A percentile compares a stretch with the other conserved stretches of the same genome.
phyloP scores from a whole-genome alignment of 768 basidiomycete genomes.

The Nidularia pulvinata region DNA sequence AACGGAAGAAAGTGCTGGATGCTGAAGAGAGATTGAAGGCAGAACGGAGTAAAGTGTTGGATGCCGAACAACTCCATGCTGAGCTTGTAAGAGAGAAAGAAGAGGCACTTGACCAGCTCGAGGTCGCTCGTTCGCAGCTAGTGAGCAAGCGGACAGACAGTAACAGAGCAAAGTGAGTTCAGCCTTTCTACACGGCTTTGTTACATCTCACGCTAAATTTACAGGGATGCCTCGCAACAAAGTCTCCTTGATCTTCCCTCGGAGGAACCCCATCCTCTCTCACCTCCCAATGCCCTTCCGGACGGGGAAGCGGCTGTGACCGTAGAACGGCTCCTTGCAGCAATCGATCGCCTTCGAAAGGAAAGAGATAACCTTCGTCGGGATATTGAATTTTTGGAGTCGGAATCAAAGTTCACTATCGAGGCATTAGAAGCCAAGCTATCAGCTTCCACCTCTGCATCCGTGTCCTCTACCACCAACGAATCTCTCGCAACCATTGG shows the following conservation, averaged over 20 bases:
- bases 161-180: too few species aligned
- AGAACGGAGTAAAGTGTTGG: too few species aligned
- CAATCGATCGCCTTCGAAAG: conserved; percentile 64
- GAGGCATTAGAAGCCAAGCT: conserved; percentile 58
- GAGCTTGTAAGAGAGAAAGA: too few species aligned
- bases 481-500: conserved; percentile 7
- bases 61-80: too few species aligned
- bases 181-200: too few species aligned
- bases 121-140: too few species aligned
- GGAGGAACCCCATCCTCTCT: too few species aligned
- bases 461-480: conserved; percentile 11
- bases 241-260: too few species aligned
- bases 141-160: too few species aligned
- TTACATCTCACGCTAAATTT: too few species aligned
- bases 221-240: too few species aligned
- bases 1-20: conserved; percentile 34
- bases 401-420: conserved; percentile 64
- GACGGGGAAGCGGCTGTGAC: conserved; percentile 32
- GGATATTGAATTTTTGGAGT: conserved; percentile 66
- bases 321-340: conserved; percentile 56
- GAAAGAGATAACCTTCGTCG: conserved; percentile 66
- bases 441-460: conserved; percentile 10
- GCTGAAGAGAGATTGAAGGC: conserved; percentile 3
- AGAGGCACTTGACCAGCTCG: too few species aligned
- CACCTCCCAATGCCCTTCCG: neutral